phyloP scores from a whole-genome alignment of 108 stramenopile species.

The Mediolabrus comicus region DNA sequence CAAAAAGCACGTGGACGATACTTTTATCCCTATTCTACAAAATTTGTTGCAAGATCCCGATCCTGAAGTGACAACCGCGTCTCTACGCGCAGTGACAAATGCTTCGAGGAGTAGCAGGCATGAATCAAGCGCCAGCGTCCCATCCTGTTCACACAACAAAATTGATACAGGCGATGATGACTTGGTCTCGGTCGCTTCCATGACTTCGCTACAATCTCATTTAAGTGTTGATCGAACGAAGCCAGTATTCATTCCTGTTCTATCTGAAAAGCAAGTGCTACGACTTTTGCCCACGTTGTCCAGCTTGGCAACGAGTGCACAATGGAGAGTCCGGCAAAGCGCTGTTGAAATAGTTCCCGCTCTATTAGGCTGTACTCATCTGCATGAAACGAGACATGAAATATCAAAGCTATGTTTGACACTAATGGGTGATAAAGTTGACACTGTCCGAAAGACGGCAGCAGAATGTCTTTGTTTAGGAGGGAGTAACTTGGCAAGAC shows the following conservation, averaged over 20 bases:
- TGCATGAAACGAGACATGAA: constrained; percentile 77
- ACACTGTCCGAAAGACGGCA: constrained; percentile 81
- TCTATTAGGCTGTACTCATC: constrained; percentile 79
- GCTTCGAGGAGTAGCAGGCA: constrained; percentile 73
- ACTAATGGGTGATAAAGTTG: constrained; percentile 80
- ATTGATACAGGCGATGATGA: constrained; percentile 78
- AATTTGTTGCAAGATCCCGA: constrained; percentile 78
- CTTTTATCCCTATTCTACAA: constrained; percentile 84
- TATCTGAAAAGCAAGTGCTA: constrained; percentile 82
- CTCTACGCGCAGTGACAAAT: constrained; percentile 88
- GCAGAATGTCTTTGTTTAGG: constrained; percentile 85
- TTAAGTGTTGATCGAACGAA: constrained; percentile 56
- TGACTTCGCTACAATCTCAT: constrained; percentile 53
- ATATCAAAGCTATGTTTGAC: constrained; percentile 76
- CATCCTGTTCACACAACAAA: constrained; percentile 32
- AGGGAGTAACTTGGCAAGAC: constrained; percentile 79
- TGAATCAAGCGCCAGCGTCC: constrained; percentile 26
- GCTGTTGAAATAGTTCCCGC: constrained; percentile 93
- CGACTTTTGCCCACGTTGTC: constrained; percentile 83
- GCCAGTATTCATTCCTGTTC: constrained; percentile 84
- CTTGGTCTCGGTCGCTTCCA: constrained; percentile 66
- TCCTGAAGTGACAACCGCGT: constrained; percentile 86
- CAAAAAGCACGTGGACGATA: constrained; percentile 84
- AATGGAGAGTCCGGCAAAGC: constrained; percentile 89
- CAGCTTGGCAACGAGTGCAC: constrained; percentile 75